These are phyloP conservation scores for Gyromitra esculenta DNA, from an alignment of 2,329 filamentous ascomycete species.

Conservation along the genomic window DNA sequence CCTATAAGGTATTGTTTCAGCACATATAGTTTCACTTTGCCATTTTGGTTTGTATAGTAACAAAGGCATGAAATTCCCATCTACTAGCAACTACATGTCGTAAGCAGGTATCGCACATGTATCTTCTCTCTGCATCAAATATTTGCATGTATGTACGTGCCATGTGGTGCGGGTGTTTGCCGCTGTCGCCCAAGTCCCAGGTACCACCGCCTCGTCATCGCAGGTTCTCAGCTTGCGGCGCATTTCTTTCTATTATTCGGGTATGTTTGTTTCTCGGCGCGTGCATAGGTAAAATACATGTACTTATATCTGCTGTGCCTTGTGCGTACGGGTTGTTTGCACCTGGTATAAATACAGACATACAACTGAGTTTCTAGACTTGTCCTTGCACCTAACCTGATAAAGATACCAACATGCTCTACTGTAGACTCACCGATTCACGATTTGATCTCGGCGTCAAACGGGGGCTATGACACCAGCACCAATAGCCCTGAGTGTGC, in stretches of 20 bases:
- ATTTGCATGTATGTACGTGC: conserved; percentile 1
- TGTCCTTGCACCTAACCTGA: conserved; percentile 8
- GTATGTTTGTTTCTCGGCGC: conserved; percentile 6
- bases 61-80: conserved; percentile 10
- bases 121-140: neutral
- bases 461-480: neutral
- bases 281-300: neutral
- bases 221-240: conserved; percentile 15
- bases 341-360: neutral
- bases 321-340: neutral
- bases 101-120: conserved; percentile 14
- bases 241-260: neutral
- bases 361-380: conserved; percentile 10
- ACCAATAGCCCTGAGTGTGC: conserved; percentile 4
- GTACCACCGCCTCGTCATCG: conserved; percentile 28
- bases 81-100: neutral
- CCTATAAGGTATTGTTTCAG: conserved; percentile 28
- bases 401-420: neutral
- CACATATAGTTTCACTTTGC: conserved; percentile 30
- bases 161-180: conserved; percentile 12
- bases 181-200: conserved; percentile 6
- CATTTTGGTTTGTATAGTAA: conserved; percentile 14
- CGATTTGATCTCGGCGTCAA: conserved; percentile 1
- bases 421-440: conserved; percentile 2
- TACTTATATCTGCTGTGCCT: conserved; percentile 12